Percentiles rank a stretch among this genome's conserved stretches.
These are phyloP conservation scores for Tardiomyces digboiensis DNA, from an alignment of 1,139 yeast genomes.

Conservation along the genomic window DNA sequence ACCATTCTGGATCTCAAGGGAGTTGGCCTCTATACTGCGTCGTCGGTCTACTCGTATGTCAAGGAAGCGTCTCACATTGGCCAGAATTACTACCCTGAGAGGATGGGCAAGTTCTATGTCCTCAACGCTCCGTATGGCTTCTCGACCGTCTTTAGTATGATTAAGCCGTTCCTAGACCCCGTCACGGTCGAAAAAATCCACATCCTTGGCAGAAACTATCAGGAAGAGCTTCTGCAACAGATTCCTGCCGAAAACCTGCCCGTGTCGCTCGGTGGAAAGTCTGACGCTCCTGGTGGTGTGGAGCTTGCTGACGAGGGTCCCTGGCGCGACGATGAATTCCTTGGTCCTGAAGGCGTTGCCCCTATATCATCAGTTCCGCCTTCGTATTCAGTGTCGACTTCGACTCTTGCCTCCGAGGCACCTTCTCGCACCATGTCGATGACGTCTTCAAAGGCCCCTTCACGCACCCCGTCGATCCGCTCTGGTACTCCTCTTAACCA, in stretches of 20 bases:
- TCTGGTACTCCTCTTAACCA: constrained; percentile 1
- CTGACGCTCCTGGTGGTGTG: constrained; percentile 65
- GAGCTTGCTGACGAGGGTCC: constrained; percentile 92
- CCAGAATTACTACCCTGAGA: constrained; percentile 97
- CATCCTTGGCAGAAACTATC: constrained; percentile 72
- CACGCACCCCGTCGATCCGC: no score
- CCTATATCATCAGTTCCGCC: constrained; percentile 14
- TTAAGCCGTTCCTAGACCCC: constrained; percentile 93
- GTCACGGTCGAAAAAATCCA: constrained; percentile 96
- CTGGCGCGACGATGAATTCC: constrained; percentile 83
- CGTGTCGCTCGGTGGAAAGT: constrained; percentile 76
- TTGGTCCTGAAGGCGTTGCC: constrained; percentile 35
- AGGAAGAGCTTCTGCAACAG: constrained; percentile 79
- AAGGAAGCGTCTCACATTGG: constrained; percentile 91
- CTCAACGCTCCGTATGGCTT: constrained; percentile 98
- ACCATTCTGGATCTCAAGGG: constrained; percentile 95
- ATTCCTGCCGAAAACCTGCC: constrained; percentile 93
- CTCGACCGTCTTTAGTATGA: constrained; percentile 82
- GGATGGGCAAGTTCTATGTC: constrained; percentile 96
- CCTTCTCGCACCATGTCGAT: constrained; percentile 3
- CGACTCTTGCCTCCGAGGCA: constrained; percentile 1
- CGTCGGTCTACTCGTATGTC: constrained; percentile 79
- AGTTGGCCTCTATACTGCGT: constrained; percentile 73
- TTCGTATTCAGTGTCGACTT: background rate
- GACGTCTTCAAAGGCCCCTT: no score